These are phyloP conservation scores for Furcasterigmium furcatum DNA, from an alignment of 2,329 filamentous ascomycete species.

Conservation along the genomic window DNA sequence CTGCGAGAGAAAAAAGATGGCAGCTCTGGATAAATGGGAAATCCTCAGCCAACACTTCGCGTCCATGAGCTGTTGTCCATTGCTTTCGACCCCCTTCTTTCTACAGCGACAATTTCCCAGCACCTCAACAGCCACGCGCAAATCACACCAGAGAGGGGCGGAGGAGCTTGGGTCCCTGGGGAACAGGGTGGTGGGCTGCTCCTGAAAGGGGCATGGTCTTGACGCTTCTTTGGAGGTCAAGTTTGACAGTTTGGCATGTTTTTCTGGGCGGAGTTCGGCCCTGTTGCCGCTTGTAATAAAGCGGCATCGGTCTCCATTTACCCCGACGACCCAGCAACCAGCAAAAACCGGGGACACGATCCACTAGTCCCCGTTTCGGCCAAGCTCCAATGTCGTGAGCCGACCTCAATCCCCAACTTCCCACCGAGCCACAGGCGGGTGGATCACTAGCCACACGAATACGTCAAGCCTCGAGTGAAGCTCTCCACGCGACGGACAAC, in stretches of 20 bases:
- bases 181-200: neutral
- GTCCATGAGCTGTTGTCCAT: neutral
- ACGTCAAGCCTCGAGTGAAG: no score
- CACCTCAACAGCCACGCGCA: neutral
- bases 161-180: conserved; percentile 11
- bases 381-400: no score
- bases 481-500: neutral
- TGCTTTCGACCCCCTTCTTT: conserved; percentile 3
- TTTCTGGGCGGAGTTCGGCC: no score
- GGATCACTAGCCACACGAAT: no score
- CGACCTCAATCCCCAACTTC: no score
- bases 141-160: conserved; percentile 3
- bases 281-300: no score
- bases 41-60: neutral
- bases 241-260: no score
- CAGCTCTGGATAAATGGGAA: neutral
- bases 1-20: neutral
- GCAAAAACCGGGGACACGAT: no score
- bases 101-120: neutral
- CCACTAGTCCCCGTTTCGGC: no score
- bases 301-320: no score
- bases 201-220: neutral
- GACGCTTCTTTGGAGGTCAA: neutral
- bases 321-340: no score
- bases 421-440: conserved; percentile 5